Evolutionary conservation across 805 yeast species (phyloP).

Genomic region (Maudiozyma saulgeensis): DNA sequence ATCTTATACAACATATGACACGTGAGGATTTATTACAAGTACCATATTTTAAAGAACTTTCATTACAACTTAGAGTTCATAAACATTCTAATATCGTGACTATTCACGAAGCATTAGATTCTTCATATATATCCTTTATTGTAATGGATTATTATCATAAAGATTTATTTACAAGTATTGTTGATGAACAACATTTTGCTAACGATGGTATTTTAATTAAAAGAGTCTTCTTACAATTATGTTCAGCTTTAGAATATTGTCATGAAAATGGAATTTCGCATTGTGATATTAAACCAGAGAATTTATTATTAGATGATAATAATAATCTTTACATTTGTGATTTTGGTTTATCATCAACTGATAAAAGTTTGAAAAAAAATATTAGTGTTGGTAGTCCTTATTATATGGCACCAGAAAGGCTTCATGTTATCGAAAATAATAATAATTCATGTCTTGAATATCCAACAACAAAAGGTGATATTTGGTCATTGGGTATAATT

Average conservation of each 20-base stretch:
- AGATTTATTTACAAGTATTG: constrained; percentile 79
- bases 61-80: constrained; percentile 66
- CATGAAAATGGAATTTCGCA: constrained; percentile 80
- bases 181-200: constrained; percentile 56
- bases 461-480: constrained; percentile 72
- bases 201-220: constrained; percentile 43
- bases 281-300: constrained; percentile 94
- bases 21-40: constrained; percentile 28
- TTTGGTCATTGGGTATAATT: constrained; percentile 81
- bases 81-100: constrained; percentile 69
- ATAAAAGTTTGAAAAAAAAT: constrained; percentile 48
- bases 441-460: constrained; percentile 9
- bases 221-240: constrained; percentile 60
- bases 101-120: constrained; percentile 62
- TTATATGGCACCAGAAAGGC: constrained; percentile 88
- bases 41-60: constrained; percentile 51
- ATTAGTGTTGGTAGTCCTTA: constrained; percentile 80
- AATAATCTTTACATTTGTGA: constrained; percentile 59
- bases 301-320: constrained; percentile 62
- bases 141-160: constrained; percentile 84
- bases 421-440: not conserved
- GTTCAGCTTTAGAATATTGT: constrained; percentile 75
- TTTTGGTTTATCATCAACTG: constrained; percentile 77
- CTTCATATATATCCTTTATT: constrained; percentile 49
- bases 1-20: constrained; percentile 23